phyloP scores from a whole-genome alignment of 331 rosid genomes.

The Stylosanthes scabra region DNA sequence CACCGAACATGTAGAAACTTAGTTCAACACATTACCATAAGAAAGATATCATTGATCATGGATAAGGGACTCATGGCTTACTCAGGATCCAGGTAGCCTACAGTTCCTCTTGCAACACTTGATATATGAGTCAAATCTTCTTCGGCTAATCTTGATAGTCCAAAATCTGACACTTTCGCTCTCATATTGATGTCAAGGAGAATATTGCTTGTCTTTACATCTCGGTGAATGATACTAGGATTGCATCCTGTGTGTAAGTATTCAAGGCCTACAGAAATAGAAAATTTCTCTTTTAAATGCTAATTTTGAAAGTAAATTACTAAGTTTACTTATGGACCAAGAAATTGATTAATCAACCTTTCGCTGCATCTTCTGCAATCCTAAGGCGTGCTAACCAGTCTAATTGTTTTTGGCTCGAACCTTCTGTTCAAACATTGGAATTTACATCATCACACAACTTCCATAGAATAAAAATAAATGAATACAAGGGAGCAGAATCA shows the following conservation, averaged over 20 bases:
- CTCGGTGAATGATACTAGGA: slow-evolving; percentile 96
- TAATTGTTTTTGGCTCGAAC: slow-evolving; percentile 52
- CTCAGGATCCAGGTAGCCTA: slow-evolving; percentile 98
- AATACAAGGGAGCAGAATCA: slow-evolving; percentile 34
- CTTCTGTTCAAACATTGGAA: slow-evolving; percentile 57
- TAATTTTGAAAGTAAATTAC: slow-evolving; percentile 40
- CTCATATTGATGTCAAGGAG: slow-evolving; percentile 95
- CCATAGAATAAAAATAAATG: slow-evolving; percentile 22
- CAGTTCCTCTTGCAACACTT: slow-evolving; percentile 92
- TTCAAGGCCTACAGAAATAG: slow-evolving; percentile 74
- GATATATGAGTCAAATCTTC: slow-evolving; percentile 96
- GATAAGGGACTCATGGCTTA: slow-evolving; percentile 49
- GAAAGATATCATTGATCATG: slow-evolving; percentile 15
- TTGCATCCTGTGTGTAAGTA: slow-evolving; percentile 97
- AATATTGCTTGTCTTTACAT: slow-evolving; percentile 94
- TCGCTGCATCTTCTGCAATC: slow-evolving; percentile 96
- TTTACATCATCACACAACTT: slow-evolving; percentile 12
- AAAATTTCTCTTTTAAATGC: slow-evolving; percentile 28
- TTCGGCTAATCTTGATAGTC: slow-evolving; percentile 90
- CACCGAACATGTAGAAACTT: background rate
- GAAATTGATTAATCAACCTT: slow-evolving; percentile 61
- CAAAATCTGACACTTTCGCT: slow-evolving; percentile 96
- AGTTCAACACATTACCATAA: slow-evolving; percentile 30
- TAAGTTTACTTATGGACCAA: slow-evolving; percentile 29
- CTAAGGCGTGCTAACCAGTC: slow-evolving; percentile 90